These are phyloP conservation scores for Colletotrichum eremochloae DNA, from an alignment of 2,329 filamentous ascomycete species.

Conservation along the genomic window DNA sequence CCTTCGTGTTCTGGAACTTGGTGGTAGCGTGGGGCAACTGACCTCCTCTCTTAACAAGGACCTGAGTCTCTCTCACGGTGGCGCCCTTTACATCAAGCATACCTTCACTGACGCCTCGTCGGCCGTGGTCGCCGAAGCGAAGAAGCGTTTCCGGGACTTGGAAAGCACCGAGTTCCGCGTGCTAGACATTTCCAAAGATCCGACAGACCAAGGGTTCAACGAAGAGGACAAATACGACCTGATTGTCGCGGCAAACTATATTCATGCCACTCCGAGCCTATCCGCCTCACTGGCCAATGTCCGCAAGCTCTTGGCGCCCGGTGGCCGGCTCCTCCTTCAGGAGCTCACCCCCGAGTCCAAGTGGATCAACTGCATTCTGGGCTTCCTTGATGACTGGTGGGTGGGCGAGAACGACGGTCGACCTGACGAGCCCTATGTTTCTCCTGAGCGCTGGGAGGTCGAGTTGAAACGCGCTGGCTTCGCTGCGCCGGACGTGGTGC, in stretches of 20 bases:
- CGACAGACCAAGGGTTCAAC: slow-evolving; percentile 47
- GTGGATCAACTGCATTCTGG: slow-evolving; percentile 47
- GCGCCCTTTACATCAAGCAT: slow-evolving; percentile 43
- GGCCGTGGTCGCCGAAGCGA: slow-evolving; percentile 47
- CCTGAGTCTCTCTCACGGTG: slow-evolving; percentile 42
- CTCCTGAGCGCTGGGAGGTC: slow-evolving; percentile 45
- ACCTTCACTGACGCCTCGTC: slow-evolving; percentile 50
- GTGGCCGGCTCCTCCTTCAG: slow-evolving; percentile 47
- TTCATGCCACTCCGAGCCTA: slow-evolving; percentile 48
- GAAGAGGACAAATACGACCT: slow-evolving; percentile 47
- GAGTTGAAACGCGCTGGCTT: slow-evolving; percentile 48
- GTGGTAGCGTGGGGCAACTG: slow-evolving; percentile 57
- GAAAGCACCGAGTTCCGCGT: slow-evolving; percentile 42
- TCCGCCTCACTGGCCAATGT: slow-evolving; percentile 45
- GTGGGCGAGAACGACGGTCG: slow-evolving; percentile 49
- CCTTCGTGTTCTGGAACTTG: slow-evolving; percentile 50
- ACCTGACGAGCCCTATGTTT: slow-evolving; percentile 46
- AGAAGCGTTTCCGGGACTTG: slow-evolving; percentile 46
- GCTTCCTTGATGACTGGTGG: slow-evolving; percentile 53
- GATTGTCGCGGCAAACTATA: slow-evolving; percentile 48
- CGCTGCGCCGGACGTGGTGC: neutral
- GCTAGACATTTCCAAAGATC: slow-evolving; percentile 51
- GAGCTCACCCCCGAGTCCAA: slow-evolving; percentile 18
- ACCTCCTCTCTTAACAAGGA: slow-evolving; percentile 51
- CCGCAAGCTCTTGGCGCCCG: slow-evolving; percentile 48